phyloP scores from a whole-genome alignment of 768 basidiomycete species.

The Amanita subjunquillea region DNA sequence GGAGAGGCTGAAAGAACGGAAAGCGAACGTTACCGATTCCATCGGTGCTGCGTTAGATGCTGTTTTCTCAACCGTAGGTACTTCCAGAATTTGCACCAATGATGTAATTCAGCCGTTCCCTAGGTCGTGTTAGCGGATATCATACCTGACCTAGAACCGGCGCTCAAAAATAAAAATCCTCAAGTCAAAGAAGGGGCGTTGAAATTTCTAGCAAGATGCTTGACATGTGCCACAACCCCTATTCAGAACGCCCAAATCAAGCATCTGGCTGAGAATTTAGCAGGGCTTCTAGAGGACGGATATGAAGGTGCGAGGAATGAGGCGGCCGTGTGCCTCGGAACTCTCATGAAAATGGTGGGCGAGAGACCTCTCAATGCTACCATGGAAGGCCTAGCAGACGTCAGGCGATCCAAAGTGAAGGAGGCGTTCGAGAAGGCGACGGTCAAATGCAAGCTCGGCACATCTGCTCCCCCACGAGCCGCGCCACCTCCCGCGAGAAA shows the following conservation, averaged over 20 bases:
- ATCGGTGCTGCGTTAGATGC: conserved; percentile 86
- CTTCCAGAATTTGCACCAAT: conserved; percentile 7
- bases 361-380: conserved; percentile 84
- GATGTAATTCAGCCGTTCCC: conserved; percentile 3
- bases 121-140: conserved; percentile 78
- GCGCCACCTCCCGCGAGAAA: conserved; percentile 28
- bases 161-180: conserved; percentile 85
- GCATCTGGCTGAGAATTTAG: conserved; percentile 66
- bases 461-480: conserved; percentile 38
- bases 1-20: conserved; percentile 90
- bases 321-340: conserved; percentile 82
- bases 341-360: conserved; percentile 94
- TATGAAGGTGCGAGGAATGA: conserved; percentile 84
- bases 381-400: conserved; percentile 77
- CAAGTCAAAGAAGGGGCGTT: conserved; percentile 92
- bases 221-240: conserved; percentile 59
- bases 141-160: conserved; percentile 68
- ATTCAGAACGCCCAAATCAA: conserved; percentile 74
- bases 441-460: conserved; percentile 78
- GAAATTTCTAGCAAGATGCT: conserved; percentile 75
- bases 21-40: conserved; percentile 80
- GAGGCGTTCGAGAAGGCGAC: conserved; percentile 87
- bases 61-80: conserved; percentile 67
- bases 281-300: conserved; percentile 73
- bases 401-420: conserved; percentile 86